Base-by-base conservation (phyloP, 108 stramenopile species). In the Skeletonema marinoi region DNA sequence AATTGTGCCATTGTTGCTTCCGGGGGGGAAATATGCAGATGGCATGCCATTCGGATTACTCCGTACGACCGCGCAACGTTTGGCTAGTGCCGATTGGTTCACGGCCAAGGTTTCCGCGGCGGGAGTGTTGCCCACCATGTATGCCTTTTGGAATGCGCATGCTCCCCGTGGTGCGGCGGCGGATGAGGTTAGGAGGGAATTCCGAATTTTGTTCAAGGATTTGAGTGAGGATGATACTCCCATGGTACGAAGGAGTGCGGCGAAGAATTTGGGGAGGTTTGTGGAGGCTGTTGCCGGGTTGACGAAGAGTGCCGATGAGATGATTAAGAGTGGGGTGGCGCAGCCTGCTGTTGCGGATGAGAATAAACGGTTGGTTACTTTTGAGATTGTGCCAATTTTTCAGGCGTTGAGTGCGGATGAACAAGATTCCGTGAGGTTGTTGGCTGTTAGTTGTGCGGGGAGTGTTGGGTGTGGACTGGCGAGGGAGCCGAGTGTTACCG, bases 61-160 rank as follows among this genome's bases (percentile, higher is more conserved):
- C 29, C 78, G 96, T 7, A 85, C 88, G 33, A 89, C 96, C 84
- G 74, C 96, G 56, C 87, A 92, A 60, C 74, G 97, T 42, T 73
- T 98, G 72, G 88, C 86, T 25, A 75, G 73, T 21, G 91, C 96
- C 51, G 99, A 99, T 60, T 99, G 98, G 98, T 99, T 99, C 88
- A 98, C 98, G 11, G 85, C 97, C 59, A 93, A 98, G 63, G 96
- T 98, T 7, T 86, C 87, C 56, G 96, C 94, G 19, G 93, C 92
- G 59, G 96, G 94, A 19, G 97, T 74, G 56, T 90, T 67, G 60
- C 92, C 69, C 11, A 65, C 80, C 17, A 56, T 80, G 13, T 77
- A 80, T 41, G 72, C 78, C 33, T 80, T 84, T 75, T 84, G 74
- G 73, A 71, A 84, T 69, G 83, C 71, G 0, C 75, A 76, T 50